Evolutionary conservation across 805 yeast species (phyloP).

Genomic region (Debaryomyces tyrocola): DNA sequence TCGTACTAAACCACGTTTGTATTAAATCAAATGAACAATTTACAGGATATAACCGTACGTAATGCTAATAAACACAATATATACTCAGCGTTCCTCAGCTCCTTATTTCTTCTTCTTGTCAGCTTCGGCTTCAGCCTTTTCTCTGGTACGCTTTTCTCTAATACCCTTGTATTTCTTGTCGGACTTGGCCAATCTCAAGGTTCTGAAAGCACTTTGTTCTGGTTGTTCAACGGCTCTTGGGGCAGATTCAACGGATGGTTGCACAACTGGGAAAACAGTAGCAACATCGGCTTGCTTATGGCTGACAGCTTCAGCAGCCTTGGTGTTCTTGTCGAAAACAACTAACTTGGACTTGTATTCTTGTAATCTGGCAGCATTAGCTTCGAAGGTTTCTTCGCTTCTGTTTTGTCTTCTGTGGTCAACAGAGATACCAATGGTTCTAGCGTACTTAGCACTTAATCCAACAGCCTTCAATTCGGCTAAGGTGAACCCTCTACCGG

Average conservation of each 20-base stretch:
- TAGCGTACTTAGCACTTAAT: slow-evolving; percentile 86
- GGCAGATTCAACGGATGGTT: slow-evolving; percentile 66
- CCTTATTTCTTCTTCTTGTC: slow-evolving; percentile 91
- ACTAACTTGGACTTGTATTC: slow-evolving; percentile 95
- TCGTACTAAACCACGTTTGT: not conserved
- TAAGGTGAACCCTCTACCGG: slow-evolving; percentile 98
- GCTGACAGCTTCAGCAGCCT: slow-evolving; percentile 62
- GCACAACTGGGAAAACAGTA: slow-evolving; percentile 89
- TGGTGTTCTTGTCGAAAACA: slow-evolving; percentile 88
- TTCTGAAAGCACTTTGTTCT: slow-evolving; percentile 79
- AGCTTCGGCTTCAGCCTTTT: slow-evolving; percentile 98
- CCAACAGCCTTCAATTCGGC: slow-evolving; percentile 99
- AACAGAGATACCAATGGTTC: slow-evolving; percentile 97
- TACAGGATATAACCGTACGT: not conserved
- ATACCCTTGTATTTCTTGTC: slow-evolving; percentile 92
- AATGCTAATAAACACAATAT: not conserved
- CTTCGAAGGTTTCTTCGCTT: slow-evolving; percentile 91
- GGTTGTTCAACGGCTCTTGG: slow-evolving; percentile 87
- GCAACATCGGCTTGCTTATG: slow-evolving; percentile 76
- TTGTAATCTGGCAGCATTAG: slow-evolving; percentile 93
- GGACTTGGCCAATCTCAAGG: slow-evolving; percentile 94
- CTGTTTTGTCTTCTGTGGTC: slow-evolving; percentile 99
- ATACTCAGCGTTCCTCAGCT: not conserved
- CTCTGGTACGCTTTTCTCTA: slow-evolving; percentile 97
- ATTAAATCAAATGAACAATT: not conserved